Percentiles rank a stretch among this genome's conserved stretches.
These are phyloP conservation scores for Osmozyma mogii DNA, from an alignment of 805 yeast genomes.

Conservation along the genomic window DNA sequence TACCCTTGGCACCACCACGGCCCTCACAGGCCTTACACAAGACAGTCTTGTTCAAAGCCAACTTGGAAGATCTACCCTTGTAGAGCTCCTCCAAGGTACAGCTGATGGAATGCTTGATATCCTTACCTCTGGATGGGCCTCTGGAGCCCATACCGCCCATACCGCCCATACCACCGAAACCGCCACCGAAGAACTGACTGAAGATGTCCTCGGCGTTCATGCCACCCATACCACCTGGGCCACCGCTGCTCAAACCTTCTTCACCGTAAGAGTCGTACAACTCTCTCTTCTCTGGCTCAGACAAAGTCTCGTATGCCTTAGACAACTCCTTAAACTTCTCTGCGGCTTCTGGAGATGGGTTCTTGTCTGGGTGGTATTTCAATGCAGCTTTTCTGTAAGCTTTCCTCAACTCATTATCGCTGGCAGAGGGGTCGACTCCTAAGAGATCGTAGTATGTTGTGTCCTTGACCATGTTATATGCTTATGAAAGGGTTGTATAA, in stretches of 20 bases:
- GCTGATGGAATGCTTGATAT: constrained; percentile 79
- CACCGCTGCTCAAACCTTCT: constrained; percentile 60
- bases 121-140: constrained; percentile 86
- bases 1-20: constrained; percentile 90
- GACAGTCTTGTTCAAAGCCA: constrained; percentile 88
- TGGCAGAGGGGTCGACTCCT: constrained; percentile 64
- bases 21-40: constrained; percentile 88
- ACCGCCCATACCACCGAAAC: constrained; percentile 49
- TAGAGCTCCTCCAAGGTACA: constrained; percentile 89
- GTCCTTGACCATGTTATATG: constrained; percentile 61
- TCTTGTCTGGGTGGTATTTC: constrained; percentile 79
- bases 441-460: constrained; percentile 68
- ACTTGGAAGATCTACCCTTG: constrained; percentile 89
- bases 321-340: constrained; percentile 91
- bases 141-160: constrained; percentile 54
- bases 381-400: constrained; percentile 78
- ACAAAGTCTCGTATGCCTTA: constrained; percentile 79
- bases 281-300: constrained; percentile 84
- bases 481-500: neutral
- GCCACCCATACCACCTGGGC: constrained; percentile 40
- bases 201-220: constrained; percentile 67
- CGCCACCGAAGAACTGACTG: constrained; percentile 75
- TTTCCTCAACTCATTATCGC: constrained; percentile 66
- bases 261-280: constrained; percentile 85
- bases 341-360: constrained; percentile 70